Base-by-base conservation (phyloP, 495 filamentous ascomycete genomes). In the Neurospora tetraspora region DNA sequence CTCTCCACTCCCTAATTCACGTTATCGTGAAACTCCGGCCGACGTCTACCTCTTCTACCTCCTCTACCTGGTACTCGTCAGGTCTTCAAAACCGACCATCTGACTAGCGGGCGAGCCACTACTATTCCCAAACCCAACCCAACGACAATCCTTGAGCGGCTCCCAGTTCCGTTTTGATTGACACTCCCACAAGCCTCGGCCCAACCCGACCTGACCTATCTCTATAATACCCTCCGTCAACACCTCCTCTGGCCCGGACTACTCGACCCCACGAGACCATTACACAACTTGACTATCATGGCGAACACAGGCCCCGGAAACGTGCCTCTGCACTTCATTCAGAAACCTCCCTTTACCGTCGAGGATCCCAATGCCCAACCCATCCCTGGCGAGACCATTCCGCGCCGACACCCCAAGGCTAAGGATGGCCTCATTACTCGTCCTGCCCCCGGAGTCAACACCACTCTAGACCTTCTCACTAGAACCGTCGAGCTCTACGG, bases 321-420 rank as follows among this genome's bases (percentile, higher is more conserved):
- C 14, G 53, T 82, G 71, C 85, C 85, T 23, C 77, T 86, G 39
- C 43, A 76, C 69, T 85, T 82, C 76, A 81, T 84, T 37, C 79
- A 85, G 36, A 83, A 84, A 68, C 83, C 84, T 18, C 88, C 88
- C 14, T 89, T 85, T 80, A 87, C 84, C 53, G 81, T 89, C 70
- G 88, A 89, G 71, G 85, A 82, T 12, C 79, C 87, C 11, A 86
- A 82, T 37, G 79, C 72, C 74, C 71, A 80, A 72, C 82, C 85
- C 38, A 82, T 88, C 68, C 80, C 86, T 38, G 89, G 89, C 78
- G 89, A 92, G 78, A 91, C 90, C 16, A 86, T 88, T 72, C 89
- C 90, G 8, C 86, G 86, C 72, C 85, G 88, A 31, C 88, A 91
- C 75, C 76, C 83, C 72, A 83, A 83, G 73, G 83, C 84, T 36